Evolutionary conservation across 1,284 basidiomycete genomes (phyloP).

Genomic region (Takashimella tepidaria): DNA sequence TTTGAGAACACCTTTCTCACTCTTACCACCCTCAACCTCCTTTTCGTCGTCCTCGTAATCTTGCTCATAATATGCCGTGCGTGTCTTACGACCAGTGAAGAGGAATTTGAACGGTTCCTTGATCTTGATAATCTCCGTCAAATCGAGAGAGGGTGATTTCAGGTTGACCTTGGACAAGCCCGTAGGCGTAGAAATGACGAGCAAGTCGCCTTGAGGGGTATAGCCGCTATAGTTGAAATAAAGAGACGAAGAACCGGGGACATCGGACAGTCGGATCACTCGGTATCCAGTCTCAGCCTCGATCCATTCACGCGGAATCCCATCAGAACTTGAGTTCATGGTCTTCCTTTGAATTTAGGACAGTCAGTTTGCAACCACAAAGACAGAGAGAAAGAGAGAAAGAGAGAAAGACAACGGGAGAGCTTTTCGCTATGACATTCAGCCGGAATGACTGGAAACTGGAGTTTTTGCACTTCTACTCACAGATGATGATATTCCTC

Average conservation of each 20-base stretch:
- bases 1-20: no score
- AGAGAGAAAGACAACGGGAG: no score
- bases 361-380: no score
- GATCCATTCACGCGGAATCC: constrained; percentile 12
- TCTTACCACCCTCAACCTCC: no score
- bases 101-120: constrained; percentile 29
- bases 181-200: constrained; percentile 12
- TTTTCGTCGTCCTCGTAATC: constrained; percentile 1
- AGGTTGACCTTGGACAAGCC: constrained; percentile 10
- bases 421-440: no score
- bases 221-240: constrained; percentile 20
- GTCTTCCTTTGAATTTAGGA: no score
- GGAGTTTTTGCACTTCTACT: no score
- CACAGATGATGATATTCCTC: no score
- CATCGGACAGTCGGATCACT: constrained; percentile 3
- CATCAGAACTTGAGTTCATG: no score
- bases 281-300: constrained; percentile 6
- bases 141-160: background rate
- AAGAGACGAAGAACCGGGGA: constrained; percentile 1
- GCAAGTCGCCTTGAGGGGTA: constrained; percentile 14
- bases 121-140: constrained; percentile 13
- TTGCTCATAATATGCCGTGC: constrained; percentile 10
- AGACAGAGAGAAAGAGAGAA: no score
- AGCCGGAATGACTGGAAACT: no score
- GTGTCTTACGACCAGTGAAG: constrained; percentile 16